Base-by-base conservation (phyloP, 2,329 filamentous ascomycete genomes). In the Arthroderma sp. region DNA sequence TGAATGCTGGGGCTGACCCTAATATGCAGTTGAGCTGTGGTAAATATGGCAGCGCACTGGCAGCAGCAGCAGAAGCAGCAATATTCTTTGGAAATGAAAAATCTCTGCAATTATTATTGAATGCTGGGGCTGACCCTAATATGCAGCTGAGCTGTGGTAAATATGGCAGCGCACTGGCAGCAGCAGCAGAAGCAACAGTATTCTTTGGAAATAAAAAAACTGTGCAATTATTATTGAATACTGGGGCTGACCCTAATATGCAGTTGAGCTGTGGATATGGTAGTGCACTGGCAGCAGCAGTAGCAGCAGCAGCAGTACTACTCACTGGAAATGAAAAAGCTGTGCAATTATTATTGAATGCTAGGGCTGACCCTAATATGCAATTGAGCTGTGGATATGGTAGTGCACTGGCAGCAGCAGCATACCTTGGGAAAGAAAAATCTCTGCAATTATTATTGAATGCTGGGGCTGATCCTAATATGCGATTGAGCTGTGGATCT, bases 291-390 rank as follows among this genome's bases (percentile, higher is more conserved):
- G 29, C 22, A 9, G 39, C 22, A 3, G 32, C 32, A 9, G 32
- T n/a, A n/a, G n/a, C n/a, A n/a, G n/a, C n/a, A n/a, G n/a, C n/a
- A n/a, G n/a, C n/a, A n/a, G n/a, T n/a, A n/a, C n/a, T n/a, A n/a
- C 7, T 34, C 7, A 34, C 7, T 7, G n/a, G 32, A 34, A 11
- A 9, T 40, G 29, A 46, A n/a, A 32, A 44, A 29, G 37, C 48
- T n/a, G 46, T 50, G 4, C 46, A 46, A 44, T 29, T 48, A 9
- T 40, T 49, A 30, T 31, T 49, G 29, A 28, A 44, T 7, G 7
- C 40, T n/a, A 52, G 53, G 7, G 55, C 55, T 6, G 51, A 57
- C 40, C 44, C 55, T 9, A 43, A 43, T 36, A 31, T 37, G 22
- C 10, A 39, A 11, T 5, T 41, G 6, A 41, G 4, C n/a, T 6